Percentiles rank a stretch among this genome's conserved stretches.
Conservation (phyloP, 805 yeast genomes). For the Nakazawaea wickerhamii region DNA sequence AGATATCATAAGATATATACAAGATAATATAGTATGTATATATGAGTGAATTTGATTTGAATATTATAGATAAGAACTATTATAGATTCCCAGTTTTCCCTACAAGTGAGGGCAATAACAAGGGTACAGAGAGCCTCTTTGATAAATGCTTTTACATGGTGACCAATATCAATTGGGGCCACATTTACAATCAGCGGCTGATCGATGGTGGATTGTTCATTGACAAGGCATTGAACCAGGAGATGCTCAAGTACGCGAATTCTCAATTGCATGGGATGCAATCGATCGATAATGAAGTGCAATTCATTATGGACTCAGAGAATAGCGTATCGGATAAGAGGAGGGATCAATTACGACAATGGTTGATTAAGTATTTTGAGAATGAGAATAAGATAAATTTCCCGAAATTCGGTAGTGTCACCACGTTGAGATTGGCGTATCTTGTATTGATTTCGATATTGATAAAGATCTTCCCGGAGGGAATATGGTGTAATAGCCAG, state of each 20-base stretch:
- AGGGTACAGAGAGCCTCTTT: constrained; percentile 1
- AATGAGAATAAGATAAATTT: constrained; percentile 9
- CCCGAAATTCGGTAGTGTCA: constrained; percentile 5
- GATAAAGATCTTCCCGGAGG: constrained; percentile 9
- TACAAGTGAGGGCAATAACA: not conserved
- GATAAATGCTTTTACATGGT: constrained; percentile 1
- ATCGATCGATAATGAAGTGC: constrained; percentile 7
- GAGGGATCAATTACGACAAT: not conserved
- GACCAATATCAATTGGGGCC: constrained; percentile 8
- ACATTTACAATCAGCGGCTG: not conserved
- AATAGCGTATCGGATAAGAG: not conserved
- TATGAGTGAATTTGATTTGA: constrained; percentile 5
- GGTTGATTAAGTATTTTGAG: constrained; percentile 10
- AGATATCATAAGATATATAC: too few species aligned
- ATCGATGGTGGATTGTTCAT: not conserved
- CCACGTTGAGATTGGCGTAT: constrained; percentile 6
- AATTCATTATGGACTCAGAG: constrained; percentile 6
- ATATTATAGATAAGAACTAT: constrained; percentile 6
- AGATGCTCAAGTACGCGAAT: constrained; percentile 3
- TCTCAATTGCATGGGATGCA: not conserved
- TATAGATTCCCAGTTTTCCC: constrained; percentile 10
- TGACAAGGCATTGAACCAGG: not conserved
- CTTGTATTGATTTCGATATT: constrained; percentile 7
- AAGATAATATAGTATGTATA: too few species aligned
- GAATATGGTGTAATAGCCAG: constrained; percentile 8